A percentile compares a stretch with the other conserved stretches of the same genome.
These are phyloP conservation scores for Sclerotinia nivalis DNA, from an alignment of 2,329 filamentous ascomycete genomes.

Conservation along the genomic window DNA sequence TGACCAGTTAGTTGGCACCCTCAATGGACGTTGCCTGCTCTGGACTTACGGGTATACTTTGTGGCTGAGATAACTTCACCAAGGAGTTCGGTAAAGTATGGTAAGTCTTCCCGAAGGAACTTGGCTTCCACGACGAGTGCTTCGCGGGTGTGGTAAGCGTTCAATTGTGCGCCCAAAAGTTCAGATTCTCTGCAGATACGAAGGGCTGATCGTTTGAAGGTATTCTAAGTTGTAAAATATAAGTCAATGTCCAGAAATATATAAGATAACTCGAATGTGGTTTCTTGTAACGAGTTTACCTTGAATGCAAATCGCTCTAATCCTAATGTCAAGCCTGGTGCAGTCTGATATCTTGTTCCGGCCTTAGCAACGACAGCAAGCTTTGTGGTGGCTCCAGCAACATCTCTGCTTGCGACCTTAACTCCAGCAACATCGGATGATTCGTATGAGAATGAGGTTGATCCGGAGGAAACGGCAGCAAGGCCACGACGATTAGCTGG, in stretches of 20 bases:
- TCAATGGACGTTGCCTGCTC: too few species aligned
- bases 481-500: constrained; percentile 59
- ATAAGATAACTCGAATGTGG: constrained; percentile 4
- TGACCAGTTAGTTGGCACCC: neutral
- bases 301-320: constrained; percentile 97
- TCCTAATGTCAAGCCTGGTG: constrained; percentile 85
- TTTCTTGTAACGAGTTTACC: constrained; percentile 48
- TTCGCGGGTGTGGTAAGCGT: constrained; percentile 87
- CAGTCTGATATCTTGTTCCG: constrained; percentile 87
- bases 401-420: constrained; percentile 90
- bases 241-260: constrained; percentile 22
- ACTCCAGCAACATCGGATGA: constrained; percentile 78
- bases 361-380: constrained; percentile 91
- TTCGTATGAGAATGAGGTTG: constrained; percentile 82
- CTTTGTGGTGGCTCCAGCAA: constrained; percentile 83
- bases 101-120: constrained; percentile 93
- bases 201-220: constrained; percentile 81
- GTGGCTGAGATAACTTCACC: constrained; percentile 88
- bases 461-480: constrained; percentile 63
- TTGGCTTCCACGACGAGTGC: constrained; percentile 88
- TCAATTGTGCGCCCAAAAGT: constrained; percentile 88
- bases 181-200: constrained; percentile 94
- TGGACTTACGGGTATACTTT: constrained; percentile 72
- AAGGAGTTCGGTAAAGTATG: constrained; percentile 95
- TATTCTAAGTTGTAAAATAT: constrained; percentile 59